phyloP scores from a whole-genome alignment of 2,329 filamentous ascomycete genomes.

The Nemania sp. region DNA sequence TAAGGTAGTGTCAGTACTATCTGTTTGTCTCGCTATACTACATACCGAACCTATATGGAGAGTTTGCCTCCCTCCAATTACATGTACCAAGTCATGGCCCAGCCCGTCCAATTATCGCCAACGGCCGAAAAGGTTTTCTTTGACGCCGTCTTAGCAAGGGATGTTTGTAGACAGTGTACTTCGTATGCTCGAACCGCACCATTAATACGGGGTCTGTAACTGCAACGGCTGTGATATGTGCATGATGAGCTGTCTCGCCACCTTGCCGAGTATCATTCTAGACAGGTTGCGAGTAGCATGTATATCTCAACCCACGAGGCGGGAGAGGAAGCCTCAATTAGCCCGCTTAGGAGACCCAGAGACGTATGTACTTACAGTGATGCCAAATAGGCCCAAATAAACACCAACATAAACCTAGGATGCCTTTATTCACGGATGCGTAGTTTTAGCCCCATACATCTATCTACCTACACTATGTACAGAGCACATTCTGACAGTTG shows the following conservation, averaged over 20 bases:
- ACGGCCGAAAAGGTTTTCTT: slow-evolving; percentile 18
- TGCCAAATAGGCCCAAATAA: neutral
- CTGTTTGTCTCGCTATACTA: too few species aligned
- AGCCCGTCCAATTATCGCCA: neutral
- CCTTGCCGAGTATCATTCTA: slow-evolving; percentile 4
- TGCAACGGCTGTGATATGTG: slow-evolving; percentile 2
- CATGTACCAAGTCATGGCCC: neutral
- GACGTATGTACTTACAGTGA: too few species aligned
- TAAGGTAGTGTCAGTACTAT: too few species aligned
- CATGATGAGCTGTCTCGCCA: slow-evolving; percentile 21
- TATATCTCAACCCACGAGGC: neutral
- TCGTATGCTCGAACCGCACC: neutral
- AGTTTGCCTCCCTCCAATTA: neutral
- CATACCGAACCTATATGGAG: too few species aligned
- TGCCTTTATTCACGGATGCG: too few species aligned
- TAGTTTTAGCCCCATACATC: too few species aligned
- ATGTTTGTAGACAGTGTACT: too few species aligned
- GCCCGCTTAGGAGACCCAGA: neutral
- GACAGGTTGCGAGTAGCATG: neutral
- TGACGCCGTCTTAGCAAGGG: slow-evolving; percentile 13
- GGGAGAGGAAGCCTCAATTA: neutral
- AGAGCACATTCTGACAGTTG: too few species aligned
- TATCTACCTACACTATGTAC: too few species aligned
- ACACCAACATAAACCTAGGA: too few species aligned
- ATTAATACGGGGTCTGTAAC: neutral